Conservation (phyloP, 441 rosid species). For the Populus trichocarpa region DNA sequence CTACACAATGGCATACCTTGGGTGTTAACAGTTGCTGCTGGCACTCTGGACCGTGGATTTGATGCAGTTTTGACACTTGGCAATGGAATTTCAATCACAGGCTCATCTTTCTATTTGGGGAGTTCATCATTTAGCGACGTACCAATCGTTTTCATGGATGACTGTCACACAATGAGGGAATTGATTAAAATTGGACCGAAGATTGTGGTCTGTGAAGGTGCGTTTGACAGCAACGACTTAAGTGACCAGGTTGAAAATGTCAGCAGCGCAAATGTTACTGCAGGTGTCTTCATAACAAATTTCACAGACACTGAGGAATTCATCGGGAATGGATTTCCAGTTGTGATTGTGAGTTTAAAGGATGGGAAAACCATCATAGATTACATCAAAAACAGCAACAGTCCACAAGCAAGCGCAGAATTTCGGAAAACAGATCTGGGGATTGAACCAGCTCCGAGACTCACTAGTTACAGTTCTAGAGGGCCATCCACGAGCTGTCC, state of each 20-base stretch:
- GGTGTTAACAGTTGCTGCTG: slow-evolving; percentile 78
- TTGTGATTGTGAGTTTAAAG: slow-evolving; percentile 55
- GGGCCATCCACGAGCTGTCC: slow-evolving; percentile 70
- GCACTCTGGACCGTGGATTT: slow-evolving; percentile 65
- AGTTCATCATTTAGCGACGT: slow-evolving; percentile 40
- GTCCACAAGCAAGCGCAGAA: slow-evolving; percentile 49
- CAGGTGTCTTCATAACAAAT: slow-evolving; percentile 62
- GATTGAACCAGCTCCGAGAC: slow-evolving; percentile 51
- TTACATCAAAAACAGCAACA: slow-evolving; percentile 35
- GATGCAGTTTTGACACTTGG: slow-evolving; percentile 51
- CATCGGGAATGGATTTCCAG: slow-evolving; percentile 56
- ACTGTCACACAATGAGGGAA: slow-evolving; percentile 33
- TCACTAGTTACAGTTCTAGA: slow-evolving; percentile 68
- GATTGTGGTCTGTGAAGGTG: slow-evolving; percentile 67
- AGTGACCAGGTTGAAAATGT: slow-evolving; percentile 59
- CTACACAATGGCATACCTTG: slow-evolving; percentile 81
- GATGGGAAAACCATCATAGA: slow-evolving; percentile 51
- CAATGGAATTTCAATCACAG: slow-evolving; percentile 42
- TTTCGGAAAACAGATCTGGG: slow-evolving; percentile 54
- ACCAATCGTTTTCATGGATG: slow-evolving; percentile 56
- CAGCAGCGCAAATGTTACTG: slow-evolving; percentile 48
- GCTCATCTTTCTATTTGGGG: slow-evolving; percentile 54
- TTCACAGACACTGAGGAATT: slow-evolving; percentile 51
- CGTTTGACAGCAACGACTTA: slow-evolving; percentile 42
- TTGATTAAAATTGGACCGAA: slow-evolving; percentile 43